phyloP scores from a whole-genome alignment of 352 stramenopile species.

The Pythium dissotocum region DNA sequence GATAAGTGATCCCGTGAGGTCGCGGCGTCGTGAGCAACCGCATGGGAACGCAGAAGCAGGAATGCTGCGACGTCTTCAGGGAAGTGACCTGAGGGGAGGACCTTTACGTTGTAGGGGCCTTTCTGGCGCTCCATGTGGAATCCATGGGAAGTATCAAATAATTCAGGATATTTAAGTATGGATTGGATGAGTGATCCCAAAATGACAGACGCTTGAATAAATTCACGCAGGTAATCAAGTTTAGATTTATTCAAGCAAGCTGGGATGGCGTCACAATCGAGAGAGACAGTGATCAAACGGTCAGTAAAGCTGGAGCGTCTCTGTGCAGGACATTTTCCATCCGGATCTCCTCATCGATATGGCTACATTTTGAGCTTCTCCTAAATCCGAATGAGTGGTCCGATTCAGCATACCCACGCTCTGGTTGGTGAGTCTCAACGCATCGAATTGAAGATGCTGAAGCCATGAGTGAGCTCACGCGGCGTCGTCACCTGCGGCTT shows the following conservation, averaged over 20 bases:
- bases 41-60: neutral
- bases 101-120: neutral
- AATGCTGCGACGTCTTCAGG: neutral
- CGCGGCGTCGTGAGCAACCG: neutral
- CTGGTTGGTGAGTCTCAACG: no score
- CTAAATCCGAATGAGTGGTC: no score
- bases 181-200: no score
- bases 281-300: neutral
- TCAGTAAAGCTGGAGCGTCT: no score
- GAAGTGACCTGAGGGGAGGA: neutral
- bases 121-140: neutral
- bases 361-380: neutral
- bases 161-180: no score
- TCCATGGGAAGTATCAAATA: no score
- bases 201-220: no score
- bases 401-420: no score
- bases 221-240: neutral
- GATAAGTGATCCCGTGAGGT: neutral
- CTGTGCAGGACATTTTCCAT: neutral
- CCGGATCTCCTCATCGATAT: neutral
- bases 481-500: neutral
- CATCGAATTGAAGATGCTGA: no score
- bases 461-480: neutral
- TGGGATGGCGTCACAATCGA: neutral
- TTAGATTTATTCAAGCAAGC: neutral